Evolutionary conservation across 2,329 filamentous ascomycete species (phyloP).

Genomic region (Nothophoma quercina): DNA sequence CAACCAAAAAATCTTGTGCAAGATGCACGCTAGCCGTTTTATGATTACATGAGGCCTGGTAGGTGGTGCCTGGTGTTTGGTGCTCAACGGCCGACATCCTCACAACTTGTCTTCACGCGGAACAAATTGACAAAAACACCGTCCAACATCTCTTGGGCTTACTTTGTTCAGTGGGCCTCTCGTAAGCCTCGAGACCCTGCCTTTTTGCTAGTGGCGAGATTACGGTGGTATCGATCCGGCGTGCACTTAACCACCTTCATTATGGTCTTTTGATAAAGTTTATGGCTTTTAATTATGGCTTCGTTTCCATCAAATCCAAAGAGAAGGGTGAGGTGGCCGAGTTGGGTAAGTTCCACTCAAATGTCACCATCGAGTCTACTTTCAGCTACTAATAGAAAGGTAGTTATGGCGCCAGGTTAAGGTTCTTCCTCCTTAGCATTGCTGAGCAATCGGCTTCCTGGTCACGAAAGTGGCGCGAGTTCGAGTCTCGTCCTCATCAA

Average conservation of each 20-base stretch:
- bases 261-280: not conserved
- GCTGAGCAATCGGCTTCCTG: conserved; percentile 38
- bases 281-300: not conserved
- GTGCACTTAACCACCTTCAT: not conserved
- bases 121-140: too few species aligned
- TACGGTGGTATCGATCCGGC: not conserved
- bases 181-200: too few species aligned
- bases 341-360: conserved; percentile 21
- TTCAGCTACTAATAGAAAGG: not conserved
- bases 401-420: conserved; percentile 49
- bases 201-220: not conserved
- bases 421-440: conserved; percentile 39
- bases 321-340: conserved; percentile 42
- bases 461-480: conserved; percentile 51
- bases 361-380: not conserved
- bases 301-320: conserved; percentile 15
- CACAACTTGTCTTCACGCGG: too few species aligned
- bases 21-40: too few species aligned
- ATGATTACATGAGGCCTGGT: too few species aligned
- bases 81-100: too few species aligned
- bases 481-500: conserved; percentile 51
- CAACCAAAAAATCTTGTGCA: too few species aligned
- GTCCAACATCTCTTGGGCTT: not conserved
- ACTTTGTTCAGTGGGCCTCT: too few species aligned
- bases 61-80: too few species aligned